These are phyloP conservation scores for Verticillium longisporum DNA, from an alignment of 2,329 filamentous ascomycete genomes.

Conservation along the genomic window DNA sequence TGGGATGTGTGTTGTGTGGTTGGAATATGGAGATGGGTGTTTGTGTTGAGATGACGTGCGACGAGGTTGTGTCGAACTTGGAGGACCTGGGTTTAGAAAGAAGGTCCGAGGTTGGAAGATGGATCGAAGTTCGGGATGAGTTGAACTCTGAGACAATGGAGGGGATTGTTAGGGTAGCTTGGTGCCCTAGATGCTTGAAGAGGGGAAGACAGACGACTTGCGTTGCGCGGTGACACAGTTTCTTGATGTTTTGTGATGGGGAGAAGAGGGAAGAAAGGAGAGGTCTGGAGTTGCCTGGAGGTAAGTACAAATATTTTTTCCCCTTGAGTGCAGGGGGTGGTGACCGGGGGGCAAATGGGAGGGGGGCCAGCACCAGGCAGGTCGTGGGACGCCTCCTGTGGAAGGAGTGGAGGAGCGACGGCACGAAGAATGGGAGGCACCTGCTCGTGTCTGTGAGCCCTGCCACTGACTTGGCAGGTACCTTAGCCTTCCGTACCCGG, in stretches of 20 bases:
- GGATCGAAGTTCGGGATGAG: slow-evolving; percentile 32
- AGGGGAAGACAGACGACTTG: slow-evolving; percentile 35
- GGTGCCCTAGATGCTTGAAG: slow-evolving; percentile 67
- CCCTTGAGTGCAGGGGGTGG: slow-evolving; percentile 1
- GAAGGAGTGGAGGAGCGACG: not conserved
- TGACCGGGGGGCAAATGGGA: slow-evolving; percentile 5
- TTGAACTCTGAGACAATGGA: slow-evolving; percentile 70
- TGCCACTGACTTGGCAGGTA: not conserved
- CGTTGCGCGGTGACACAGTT: slow-evolving; percentile 40
- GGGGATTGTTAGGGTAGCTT: slow-evolving; percentile 74
- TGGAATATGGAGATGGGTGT: slow-evolving; percentile 21
- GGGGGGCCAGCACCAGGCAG: not conserved
- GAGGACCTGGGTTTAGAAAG: slow-evolving; percentile 21
- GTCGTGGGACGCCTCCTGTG: not conserved
- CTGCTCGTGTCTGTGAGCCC: not conserved
- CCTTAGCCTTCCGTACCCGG: not conserved
- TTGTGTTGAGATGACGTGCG: slow-evolving; percentile 30
- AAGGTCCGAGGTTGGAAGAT: slow-evolving; percentile 39
- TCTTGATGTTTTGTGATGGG: slow-evolving; percentile 36
- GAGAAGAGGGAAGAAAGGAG: slow-evolving; percentile 23
- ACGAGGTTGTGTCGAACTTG: slow-evolving; percentile 19
- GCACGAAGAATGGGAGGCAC: not conserved
- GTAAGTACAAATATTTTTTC: slow-evolving; percentile 32
- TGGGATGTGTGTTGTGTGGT: slow-evolving; percentile 25
- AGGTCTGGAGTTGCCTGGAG: slow-evolving; percentile 4